These are phyloP conservation scores for Neurospora sp. DNA, from an alignment of 495 filamentous ascomycete genomes.

Conservation along the genomic window DNA sequence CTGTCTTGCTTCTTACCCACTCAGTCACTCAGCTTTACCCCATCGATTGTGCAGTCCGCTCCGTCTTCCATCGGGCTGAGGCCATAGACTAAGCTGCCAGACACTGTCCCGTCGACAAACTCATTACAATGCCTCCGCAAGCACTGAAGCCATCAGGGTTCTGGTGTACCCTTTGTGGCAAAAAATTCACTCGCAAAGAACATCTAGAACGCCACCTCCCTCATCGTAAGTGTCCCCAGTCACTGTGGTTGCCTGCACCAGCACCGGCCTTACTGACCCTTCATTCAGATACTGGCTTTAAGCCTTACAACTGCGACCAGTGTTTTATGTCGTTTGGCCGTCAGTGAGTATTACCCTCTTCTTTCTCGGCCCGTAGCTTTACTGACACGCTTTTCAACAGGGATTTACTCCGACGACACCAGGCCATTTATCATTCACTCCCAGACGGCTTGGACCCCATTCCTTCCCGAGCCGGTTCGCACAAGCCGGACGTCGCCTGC, in stretches of 20 bases:
- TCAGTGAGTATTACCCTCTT: constrained; percentile 31
- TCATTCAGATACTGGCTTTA: constrained; percentile 51
- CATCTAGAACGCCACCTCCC: constrained; percentile 55
- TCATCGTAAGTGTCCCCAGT: constrained; percentile 37
- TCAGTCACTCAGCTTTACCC: not conserved
- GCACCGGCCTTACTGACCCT: constrained; percentile 13
- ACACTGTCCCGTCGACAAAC: not conserved
- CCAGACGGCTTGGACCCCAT: not conserved
- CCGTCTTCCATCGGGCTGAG: not conserved
- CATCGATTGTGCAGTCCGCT: not conserved
- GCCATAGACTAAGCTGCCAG: not conserved
- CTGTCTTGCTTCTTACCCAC: not conserved
- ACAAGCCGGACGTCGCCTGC: constrained; percentile 40
- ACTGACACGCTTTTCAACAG: constrained; percentile 27
- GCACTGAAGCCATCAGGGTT: constrained; percentile 4
- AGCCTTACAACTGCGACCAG: constrained; percentile 48
- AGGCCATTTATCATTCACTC: constrained; percentile 36
- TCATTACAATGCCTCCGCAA: not conserved
- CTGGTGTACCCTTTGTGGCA: constrained; percentile 54
- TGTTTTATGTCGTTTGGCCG: constrained; percentile 54
- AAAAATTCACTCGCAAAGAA: constrained; percentile 55
- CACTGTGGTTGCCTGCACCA: not conserved
- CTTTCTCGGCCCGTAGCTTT: not conserved
- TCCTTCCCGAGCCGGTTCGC: not conserved
- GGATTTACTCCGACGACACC: constrained; percentile 50